phyloP scores from a whole-genome alignment of 495 filamentous ascomycete species.

The Lasiosphaeria ovina region DNA sequence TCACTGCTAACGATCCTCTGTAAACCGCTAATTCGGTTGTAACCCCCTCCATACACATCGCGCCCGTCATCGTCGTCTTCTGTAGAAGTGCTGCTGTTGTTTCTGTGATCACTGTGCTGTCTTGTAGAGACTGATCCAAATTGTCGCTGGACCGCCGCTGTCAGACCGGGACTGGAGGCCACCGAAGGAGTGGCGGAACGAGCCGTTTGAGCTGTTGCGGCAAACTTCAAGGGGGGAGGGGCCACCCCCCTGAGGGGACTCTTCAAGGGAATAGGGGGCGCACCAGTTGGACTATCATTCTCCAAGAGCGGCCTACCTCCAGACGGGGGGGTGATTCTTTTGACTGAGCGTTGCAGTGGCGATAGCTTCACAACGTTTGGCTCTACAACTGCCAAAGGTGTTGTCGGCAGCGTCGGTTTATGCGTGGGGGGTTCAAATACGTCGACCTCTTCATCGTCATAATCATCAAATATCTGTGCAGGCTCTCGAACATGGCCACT shows the following conservation, averaged over 20 bases:
- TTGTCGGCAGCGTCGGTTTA: conserved; percentile 20
- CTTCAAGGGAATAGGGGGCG: conserved; percentile 29
- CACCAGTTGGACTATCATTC: conserved; percentile 15
- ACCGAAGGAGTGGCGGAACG: conserved; percentile 19
- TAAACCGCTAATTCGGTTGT: not conserved
- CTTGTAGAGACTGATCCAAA: conserved; percentile 23
- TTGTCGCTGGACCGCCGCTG: conserved; percentile 35
- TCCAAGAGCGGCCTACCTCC: conserved; percentile 11
- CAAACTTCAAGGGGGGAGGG: conserved; percentile 23
- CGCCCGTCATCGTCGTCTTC: conserved; percentile 26
- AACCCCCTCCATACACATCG: not conserved
- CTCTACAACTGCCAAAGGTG: conserved; percentile 24
- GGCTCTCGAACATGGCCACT: conserved; percentile 58
- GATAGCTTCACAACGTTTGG: conserved; percentile 25
- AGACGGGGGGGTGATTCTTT: conserved; percentile 20
- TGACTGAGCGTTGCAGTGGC: conserved; percentile 15
- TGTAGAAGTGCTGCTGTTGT: conserved; percentile 14
- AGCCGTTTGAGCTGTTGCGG: conserved; percentile 3
- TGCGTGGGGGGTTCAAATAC: conserved; percentile 18
- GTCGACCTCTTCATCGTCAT: conserved; percentile 24
- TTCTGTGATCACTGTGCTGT: not conserved
- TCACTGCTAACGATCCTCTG: conserved; percentile 7
- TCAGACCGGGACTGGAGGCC: conserved; percentile 36
- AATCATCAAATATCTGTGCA: conserved; percentile 57
- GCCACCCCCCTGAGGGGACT: conserved; percentile 20